Evolutionary conservation across 116 monocot species (phyloP), one percentile per base, ranked within the genome.

Genomic region (Zostera marina): DNA sequence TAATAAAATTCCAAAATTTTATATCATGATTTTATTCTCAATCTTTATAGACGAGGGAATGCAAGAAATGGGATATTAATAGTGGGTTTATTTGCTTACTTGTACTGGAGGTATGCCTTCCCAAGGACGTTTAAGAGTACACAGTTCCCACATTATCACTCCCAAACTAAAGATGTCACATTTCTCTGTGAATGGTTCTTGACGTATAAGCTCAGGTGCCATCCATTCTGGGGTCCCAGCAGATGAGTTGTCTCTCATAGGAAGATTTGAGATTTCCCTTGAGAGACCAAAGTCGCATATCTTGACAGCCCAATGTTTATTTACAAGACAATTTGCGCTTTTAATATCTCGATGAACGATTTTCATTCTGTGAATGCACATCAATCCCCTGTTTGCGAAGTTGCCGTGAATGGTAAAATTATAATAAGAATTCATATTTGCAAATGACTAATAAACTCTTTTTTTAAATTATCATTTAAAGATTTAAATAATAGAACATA

Each of bases 191-290:
- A 85, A 82, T 14, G 96, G 78, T 53, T 96, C 89, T 26, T 85
- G 85, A 60, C 85, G 88, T 22, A 96, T 89, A 54, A 96, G 82
- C 49, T 96, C 96, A 41, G 96, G 96, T 42, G 96, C 89, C 89
- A 96, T 96, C 96, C 96, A 96, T 72, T 96, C 96, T 3, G 96
- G 96, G 43, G 89, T 96, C 23, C 96, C 96, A 9, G 96, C 89
- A 42, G 85, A 85, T 26, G 89, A 77, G 20, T 60, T 74, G 53
- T 96, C 89, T 16, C 67, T 73, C 79, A 83, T 61, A 2, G 85
- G 72, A 56, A 42, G 54, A 69, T 70, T 85, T 2, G 67, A 70
- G 79, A 82, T 72, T 16, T 76, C 72, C 42, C 85, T 68, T 15
- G 96, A 96, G 21, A 96, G 79, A 21, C 96, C 96, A 41, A 96